Evolutionary conservation across 345 rosid species (phyloP).

Genomic region (Arabis hirsuta): DNA sequence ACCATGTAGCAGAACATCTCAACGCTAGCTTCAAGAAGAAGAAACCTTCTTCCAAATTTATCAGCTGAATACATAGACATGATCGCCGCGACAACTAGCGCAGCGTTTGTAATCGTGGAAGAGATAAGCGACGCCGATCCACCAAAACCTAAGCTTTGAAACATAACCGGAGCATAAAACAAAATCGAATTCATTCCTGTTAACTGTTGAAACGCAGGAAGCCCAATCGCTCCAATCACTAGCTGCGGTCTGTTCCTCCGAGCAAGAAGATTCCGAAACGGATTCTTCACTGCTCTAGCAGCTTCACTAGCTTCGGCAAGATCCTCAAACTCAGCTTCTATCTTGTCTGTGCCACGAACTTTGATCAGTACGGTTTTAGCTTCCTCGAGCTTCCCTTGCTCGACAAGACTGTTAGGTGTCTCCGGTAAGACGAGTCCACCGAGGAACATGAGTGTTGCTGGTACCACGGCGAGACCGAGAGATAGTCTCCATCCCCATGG

Average conservation of each 20-base stretch:
- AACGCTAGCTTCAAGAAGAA: constrained; percentile 77
- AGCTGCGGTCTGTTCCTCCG: constrained; percentile 74
- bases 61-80: constrained; percentile 77
- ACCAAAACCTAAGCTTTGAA: constrained; percentile 85
- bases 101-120: constrained; percentile 60
- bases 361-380: constrained; percentile 63
- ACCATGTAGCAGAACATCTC: constrained; percentile 84
- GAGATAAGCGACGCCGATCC: constrained; percentile 67
- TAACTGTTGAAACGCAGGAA: constrained; percentile 83
- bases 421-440: constrained; percentile 74
- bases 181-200: constrained; percentile 87
- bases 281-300: constrained; percentile 65
- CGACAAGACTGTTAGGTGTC: constrained; percentile 83
- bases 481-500: constrained; percentile 94
- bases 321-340: constrained; percentile 77
- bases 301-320: constrained; percentile 78
- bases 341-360: constrained; percentile 66
- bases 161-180: constrained; percentile 85
- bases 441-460: constrained; percentile 69
- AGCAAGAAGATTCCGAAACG: constrained; percentile 67
- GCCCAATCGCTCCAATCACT: constrained; percentile 70
- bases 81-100: constrained; percentile 59
- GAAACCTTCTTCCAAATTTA: constrained; percentile 71
- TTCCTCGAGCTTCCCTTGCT: constrained; percentile 72
- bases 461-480: constrained; percentile 68